phyloP scores from a whole-genome alignment of 2,329 filamentous ascomycete genomes.

The Westerdykella ornata region DNA sequence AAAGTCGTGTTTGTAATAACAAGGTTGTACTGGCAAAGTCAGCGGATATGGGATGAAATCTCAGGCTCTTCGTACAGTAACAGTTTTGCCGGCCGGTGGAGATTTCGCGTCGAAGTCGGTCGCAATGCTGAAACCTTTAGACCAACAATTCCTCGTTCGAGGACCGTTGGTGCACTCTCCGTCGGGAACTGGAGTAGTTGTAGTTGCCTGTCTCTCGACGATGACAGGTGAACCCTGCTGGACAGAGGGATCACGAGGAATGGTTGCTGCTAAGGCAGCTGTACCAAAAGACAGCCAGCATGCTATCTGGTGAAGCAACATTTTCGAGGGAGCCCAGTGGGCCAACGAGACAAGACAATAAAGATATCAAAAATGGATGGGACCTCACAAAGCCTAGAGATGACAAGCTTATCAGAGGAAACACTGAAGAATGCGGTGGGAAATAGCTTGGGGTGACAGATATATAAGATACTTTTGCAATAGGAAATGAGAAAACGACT shows the following conservation, averaged over 20 bases:
- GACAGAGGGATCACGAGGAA: constrained; percentile 17
- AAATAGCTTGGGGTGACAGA: constrained; percentile 2
- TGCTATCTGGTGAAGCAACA: constrained; percentile 21
- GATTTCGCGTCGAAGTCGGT: constrained; percentile 43
- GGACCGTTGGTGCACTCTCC: constrained; percentile 39
- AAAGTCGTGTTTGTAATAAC: constrained; percentile 39
- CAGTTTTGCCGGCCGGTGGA: constrained; percentile 35
- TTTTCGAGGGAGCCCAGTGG: constrained; percentile 2
- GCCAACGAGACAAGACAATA: too few species aligned
- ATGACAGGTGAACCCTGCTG: constrained; percentile 13
- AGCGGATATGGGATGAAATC: background rate
- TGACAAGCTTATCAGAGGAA: too few species aligned
- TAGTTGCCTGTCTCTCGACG: constrained; percentile 20
- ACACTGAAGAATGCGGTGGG: too few species aligned
- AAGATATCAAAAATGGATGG: too few species aligned
- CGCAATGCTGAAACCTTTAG: constrained; percentile 38
- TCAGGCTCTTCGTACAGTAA: constrained; percentile 16
- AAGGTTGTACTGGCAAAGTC: constrained; percentile 31
- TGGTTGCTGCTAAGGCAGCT: constrained; percentile 17
- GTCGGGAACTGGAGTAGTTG: constrained; percentile 15
- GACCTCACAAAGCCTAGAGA: too few species aligned
- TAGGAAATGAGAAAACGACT: background rate
- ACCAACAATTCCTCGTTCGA: constrained; percentile 39
- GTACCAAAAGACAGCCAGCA: constrained; percentile 24
- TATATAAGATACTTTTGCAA: constrained; percentile 14